Base-by-base conservation (phyloP, 305 asterid species). In the Ilex paraguariensis region DNA sequence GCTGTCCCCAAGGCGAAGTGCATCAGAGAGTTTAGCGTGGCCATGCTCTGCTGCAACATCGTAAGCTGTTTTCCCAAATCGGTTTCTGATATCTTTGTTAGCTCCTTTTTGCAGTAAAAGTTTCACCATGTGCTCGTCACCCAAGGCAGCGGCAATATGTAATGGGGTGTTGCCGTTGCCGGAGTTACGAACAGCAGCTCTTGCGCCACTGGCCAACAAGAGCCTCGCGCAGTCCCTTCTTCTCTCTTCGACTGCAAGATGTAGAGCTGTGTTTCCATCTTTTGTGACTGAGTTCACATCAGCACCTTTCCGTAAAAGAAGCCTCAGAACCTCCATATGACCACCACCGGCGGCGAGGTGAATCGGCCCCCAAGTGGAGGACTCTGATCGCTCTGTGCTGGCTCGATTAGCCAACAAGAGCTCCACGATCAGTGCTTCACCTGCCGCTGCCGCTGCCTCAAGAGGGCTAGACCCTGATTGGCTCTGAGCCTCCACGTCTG, bases 21-120 rank as follows among this genome's bases (percentile, higher is more conserved):
- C 81, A 13, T 90, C 95, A 58, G 79, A 90, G 13, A 90, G 84
- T 64, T 68, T 74, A 0, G 70, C 31, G 64, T 90, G 82, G 14
- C 97, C 97, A 45, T 79, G 72, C 64, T 90, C 95, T 0, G 88
- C 97, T 1, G 95, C 97, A 4, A 87, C 79, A 44, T 90, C 97
- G 33, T 85, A 87, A 3, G 91, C 87, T 0, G 91, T 87, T 49
- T 76, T 83, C 1, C 95, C 90, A 0, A 16, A 53, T 14, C 59
- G 72, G 79, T 84, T 87, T 57, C 94, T 58, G 3, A 87, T 63
- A 4, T 87, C 84, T 51, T 90, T 90, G 44, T 87, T 85, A 0
- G 91, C 84, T 6, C 97, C 95, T 48, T 82, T 87, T 21, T 78
- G 86, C 9, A 90, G 85, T 2, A 90, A 61, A 13, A 90, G 73